A percentile compares a stretch with the other conserved stretches of the same genome.
Conservation (phyloP, 805 yeast genomes). For the Nakazawaea ernobii region DNA sequence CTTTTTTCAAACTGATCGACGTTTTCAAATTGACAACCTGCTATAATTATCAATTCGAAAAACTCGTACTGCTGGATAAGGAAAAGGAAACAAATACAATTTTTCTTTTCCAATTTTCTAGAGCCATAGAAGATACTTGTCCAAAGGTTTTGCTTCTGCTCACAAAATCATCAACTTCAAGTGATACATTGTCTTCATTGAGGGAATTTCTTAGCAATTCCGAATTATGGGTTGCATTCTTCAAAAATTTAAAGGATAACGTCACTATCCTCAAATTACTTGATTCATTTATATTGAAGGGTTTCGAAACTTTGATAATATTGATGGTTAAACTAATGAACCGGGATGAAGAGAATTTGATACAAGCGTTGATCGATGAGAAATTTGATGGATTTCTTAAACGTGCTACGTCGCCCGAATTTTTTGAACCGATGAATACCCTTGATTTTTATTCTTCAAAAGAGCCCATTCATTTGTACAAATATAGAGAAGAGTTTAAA, state of each 20-base stretch:
- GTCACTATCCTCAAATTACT: not conserved
- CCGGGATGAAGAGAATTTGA: not conserved
- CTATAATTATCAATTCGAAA: slow-evolving; percentile 1
- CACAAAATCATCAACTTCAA: not conserved
- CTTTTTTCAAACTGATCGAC: not conserved
- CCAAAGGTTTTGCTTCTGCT: not conserved
- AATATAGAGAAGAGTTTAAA: slow-evolving; percentile 6
- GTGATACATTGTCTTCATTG: not conserved
- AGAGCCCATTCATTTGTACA: not conserved
- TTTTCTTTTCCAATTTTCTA: slow-evolving; percentile 5
- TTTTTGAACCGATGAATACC: not conserved
- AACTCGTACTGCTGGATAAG: not conserved
- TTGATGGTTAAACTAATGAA: not conserved
- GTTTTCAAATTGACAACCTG: slow-evolving; percentile 3
- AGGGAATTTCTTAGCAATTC: not conserved
- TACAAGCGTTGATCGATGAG: not conserved
- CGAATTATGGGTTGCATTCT: not conserved
- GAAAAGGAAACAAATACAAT: not conserved
- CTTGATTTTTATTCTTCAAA: not conserved
- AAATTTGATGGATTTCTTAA: not conserved
- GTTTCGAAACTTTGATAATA: not conserved
- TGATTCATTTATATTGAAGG: slow-evolving; percentile 9
- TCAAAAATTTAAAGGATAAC: not conserved
- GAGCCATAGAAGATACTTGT: slow-evolving; percentile 9
- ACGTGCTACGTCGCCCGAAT: not conserved